phyloP scores from a whole-genome alignment of 805 yeast genomes.

The Yamadazyma takamatsuzukensis region DNA sequence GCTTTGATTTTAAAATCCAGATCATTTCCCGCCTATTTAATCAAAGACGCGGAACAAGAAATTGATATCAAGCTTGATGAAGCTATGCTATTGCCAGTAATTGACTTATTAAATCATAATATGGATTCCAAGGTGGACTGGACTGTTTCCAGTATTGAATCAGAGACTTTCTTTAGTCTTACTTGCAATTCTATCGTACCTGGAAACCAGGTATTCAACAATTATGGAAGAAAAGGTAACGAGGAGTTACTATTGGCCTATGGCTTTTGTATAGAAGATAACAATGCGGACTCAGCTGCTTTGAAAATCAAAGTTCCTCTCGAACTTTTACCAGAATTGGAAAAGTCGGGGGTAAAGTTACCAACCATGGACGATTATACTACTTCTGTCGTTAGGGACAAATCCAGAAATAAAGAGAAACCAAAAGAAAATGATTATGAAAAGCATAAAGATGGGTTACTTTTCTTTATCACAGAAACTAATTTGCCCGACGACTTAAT shows the following conservation, averaged over 20 bases:
- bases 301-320: conserved; percentile 55
- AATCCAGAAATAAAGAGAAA: conserved; percentile 2
- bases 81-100: conserved; percentile 72
- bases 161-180: conserved; percentile 37
- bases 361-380: conserved; percentile 38
- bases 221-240: conserved; percentile 85
- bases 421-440: conserved; percentile 8
- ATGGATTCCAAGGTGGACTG: conserved; percentile 62
- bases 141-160: conserved; percentile 27
- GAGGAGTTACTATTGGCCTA: conserved; percentile 79
- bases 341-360: conserved; percentile 32
- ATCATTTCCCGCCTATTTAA: conserved; percentile 73
- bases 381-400: conserved; percentile 25
- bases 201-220: conserved; percentile 62
- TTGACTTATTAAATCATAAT: conserved; percentile 76
- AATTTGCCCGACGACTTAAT: conserved; percentile 44
- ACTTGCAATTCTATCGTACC: conserved; percentile 27
- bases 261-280: conserved; percentile 66
- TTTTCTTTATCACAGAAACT: conserved; percentile 36
- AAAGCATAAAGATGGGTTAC: conserved; percentile 26
- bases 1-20: conserved; percentile 66
- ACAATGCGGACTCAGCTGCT: conserved; percentile 55
- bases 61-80: conserved; percentile 33
- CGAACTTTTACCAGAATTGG: conserved; percentile 26
- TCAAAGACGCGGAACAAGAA: conserved; percentile 31